Conservation (phyloP, 192 early-diverging fungal genomes). For the Funneliformis geosporum region DNA sequence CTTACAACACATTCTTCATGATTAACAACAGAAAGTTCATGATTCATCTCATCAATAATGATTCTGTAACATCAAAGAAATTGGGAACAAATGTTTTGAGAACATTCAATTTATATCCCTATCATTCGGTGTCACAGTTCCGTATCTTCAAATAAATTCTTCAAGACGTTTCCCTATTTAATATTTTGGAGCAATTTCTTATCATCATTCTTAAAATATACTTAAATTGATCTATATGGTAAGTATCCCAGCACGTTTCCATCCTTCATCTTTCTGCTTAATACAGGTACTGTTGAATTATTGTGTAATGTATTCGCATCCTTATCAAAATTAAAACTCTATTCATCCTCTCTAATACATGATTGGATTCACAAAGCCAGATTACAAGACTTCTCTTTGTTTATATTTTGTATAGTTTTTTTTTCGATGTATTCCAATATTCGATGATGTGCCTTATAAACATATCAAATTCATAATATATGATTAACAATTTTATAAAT, state of each 20-base stretch:
- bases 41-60: slow-evolving; percentile 45
- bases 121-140: slow-evolving; percentile 55
- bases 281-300: slow-evolving; percentile 89
- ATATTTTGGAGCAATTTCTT: slow-evolving; percentile 78
- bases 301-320: slow-evolving; percentile 90
- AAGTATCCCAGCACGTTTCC: slow-evolving; percentile 77
- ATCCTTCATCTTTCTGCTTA: slow-evolving; percentile 99
- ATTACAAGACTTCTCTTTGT: slow-evolving; percentile 74
- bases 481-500: neutral
- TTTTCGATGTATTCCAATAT: slow-evolving; percentile 89
- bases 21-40: slow-evolving; percentile 55
- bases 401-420: slow-evolving; percentile 73
- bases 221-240: neutral
- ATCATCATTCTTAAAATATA: slow-evolving; percentile 79
- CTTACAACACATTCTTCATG: slow-evolving; percentile 48
- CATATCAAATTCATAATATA: slow-evolving; percentile 87
- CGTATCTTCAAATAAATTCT: slow-evolving; percentile 66
- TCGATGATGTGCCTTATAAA: slow-evolving; percentile 93
- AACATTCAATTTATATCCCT: slow-evolving; percentile 76
- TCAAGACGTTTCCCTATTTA: slow-evolving; percentile 85
- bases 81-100: slow-evolving; percentile 70
- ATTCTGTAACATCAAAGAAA: slow-evolving; percentile 56
- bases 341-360: slow-evolving; percentile 90
- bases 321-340: slow-evolving; percentile 87
- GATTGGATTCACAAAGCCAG: slow-evolving; percentile 82